A percentile compares a stretch with the other conserved stretches of the same genome.
phyloP scores from a whole-genome alignment of 345 rosid genomes.

The Eutrema yunnanense region DNA sequence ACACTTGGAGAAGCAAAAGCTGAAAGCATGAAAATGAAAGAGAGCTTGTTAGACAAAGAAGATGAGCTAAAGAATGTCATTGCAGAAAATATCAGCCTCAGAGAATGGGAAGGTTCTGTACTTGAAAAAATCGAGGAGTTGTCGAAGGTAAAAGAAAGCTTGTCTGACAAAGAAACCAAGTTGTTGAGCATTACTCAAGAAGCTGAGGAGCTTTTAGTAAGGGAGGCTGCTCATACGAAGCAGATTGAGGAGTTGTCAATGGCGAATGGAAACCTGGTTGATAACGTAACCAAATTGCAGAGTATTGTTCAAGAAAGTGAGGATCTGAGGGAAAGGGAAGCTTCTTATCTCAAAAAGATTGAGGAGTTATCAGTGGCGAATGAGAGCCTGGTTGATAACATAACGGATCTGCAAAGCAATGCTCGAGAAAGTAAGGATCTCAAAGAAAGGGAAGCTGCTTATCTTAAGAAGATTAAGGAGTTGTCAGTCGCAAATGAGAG shows the following conservation, averaged over 20 bases:
- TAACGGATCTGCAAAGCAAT: slow-evolving; percentile 53
- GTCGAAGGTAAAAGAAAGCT: slow-evolving; percentile 16
- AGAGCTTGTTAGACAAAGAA: slow-evolving; percentile 61
- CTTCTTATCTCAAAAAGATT: slow-evolving; percentile 12
- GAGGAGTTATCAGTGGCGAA: slow-evolving; percentile 35
- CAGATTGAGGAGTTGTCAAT: slow-evolving; percentile 23
- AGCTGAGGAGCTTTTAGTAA: slow-evolving; percentile 17
- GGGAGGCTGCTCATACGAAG: slow-evolving; percentile 18
- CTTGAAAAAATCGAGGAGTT: slow-evolving; percentile 19
- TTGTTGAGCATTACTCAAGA: slow-evolving; percentile 46
- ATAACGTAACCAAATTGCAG: neutral
- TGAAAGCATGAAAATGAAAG: slow-evolving; percentile 59
- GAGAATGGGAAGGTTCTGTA: slow-evolving; percentile 23
- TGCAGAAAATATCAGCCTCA: slow-evolving; percentile 29
- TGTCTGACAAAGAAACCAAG: slow-evolving; percentile 54
- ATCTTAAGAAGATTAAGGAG: slow-evolving; percentile 15
- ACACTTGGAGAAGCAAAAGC: slow-evolving; percentile 22
- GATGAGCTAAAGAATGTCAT: slow-evolving; percentile 48
- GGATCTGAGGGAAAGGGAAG: neutral
- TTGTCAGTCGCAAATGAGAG: slow-evolving; percentile 8
- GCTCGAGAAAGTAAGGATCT: slow-evolving; percentile 29
- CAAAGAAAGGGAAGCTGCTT: neutral
- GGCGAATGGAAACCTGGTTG: neutral
- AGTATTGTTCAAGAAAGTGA: neutral
- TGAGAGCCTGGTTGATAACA: slow-evolving; percentile 46